A percentile compares a stretch with the other conserved stretches of the same genome.
phyloP scores from a whole-genome alignment of 371 early-diverging fungal genomes.

The Chytridiales sp. region DNA sequence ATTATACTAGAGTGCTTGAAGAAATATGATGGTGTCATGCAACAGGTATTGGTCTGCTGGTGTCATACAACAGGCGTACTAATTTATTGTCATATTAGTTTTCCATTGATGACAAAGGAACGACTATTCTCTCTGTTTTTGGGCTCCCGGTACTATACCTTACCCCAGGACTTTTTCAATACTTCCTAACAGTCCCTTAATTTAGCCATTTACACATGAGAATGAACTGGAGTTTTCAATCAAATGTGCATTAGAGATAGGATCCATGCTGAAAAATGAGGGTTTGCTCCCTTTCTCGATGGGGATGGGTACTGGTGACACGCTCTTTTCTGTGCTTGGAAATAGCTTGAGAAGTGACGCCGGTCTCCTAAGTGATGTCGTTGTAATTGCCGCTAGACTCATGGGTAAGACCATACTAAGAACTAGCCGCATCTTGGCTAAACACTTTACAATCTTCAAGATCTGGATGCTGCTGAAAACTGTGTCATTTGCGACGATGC shows the following conservation, averaged over 20 bases:
- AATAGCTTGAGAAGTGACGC: conserved; percentile 25
- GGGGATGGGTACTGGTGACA: conserved; percentile 24
- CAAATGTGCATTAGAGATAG: conserved; percentile 22
- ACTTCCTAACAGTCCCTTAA: neutral
- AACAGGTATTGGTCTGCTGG: neutral
- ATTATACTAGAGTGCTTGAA: conserved; percentile 4
- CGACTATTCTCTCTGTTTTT: conserved; percentile 10
- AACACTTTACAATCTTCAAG: too few species aligned
- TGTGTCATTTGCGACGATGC: conserved; percentile 27
- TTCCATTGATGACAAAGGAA: conserved; percentile 15
- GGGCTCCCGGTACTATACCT: neutral
- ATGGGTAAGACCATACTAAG: conserved; percentile 13
- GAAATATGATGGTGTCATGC: conserved; percentile 2
- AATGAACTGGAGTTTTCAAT: conserved; percentile 7
- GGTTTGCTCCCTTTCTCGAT: conserved; percentile 24
- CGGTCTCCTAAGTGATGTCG: conserved; percentile 29
- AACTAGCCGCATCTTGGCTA: too few species aligned
- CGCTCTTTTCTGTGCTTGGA: conserved; percentile 29
- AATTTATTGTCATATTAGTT: neutral
- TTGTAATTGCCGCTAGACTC: conserved; percentile 25
- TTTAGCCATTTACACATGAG: conserved; percentile 7
- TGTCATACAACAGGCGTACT: neutral
- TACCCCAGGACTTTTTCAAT: neutral
- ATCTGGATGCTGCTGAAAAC: conserved; percentile 19
- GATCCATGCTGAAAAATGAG: conserved; percentile 13